These are phyloP conservation scores for Flagelloscypha sp. DNA, from an alignment of 768 basidiomycete species.

Conservation along the genomic window DNA sequence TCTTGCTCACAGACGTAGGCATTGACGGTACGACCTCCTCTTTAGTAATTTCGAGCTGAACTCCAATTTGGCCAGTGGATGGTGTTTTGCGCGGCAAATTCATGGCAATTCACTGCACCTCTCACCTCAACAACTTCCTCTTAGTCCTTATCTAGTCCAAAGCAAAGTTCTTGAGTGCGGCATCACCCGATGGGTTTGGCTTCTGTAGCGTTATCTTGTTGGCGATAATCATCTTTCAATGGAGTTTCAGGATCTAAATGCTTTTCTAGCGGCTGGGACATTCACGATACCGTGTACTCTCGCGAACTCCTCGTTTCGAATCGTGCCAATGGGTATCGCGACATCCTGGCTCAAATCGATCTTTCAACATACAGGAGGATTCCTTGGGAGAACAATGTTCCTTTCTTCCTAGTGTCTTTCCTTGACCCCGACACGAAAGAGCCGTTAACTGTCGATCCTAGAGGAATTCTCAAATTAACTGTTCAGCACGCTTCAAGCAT, in stretches of 20 bases:
- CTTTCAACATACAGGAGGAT: slow-evolving; percentile 81
- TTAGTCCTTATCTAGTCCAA: slow-evolving; percentile 53
- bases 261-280: slow-evolving; percentile 71
- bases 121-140: slow-evolving; percentile 7
- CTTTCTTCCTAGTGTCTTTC: slow-evolving; percentile 92
- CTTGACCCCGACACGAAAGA: slow-evolving; percentile 76
- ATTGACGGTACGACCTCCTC: slow-evolving; percentile 52
- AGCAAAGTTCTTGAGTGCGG: slow-evolving; percentile 82
- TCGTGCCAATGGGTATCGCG: slow-evolving; percentile 84
- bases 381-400: slow-evolving; percentile 85
- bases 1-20: slow-evolving; percentile 17
- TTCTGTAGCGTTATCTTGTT: slow-evolving; percentile 93
- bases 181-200: slow-evolving; percentile 75
- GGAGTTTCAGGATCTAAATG: slow-evolving; percentile 4
- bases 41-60: background rate
- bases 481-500: slow-evolving; percentile 38
- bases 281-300: slow-evolving; percentile 81
- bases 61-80: slow-evolving; percentile 50
- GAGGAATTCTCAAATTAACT: slow-evolving; percentile 64
- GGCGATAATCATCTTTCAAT: slow-evolving; percentile 18
- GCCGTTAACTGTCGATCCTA: slow-evolving; percentile 76
- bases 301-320: slow-evolving; percentile 88
- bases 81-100: slow-evolving; percentile 93
- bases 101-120: slow-evolving; percentile 42
- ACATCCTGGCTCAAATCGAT: slow-evolving; percentile 82